Conservation (phyloP, 768 basidiomycete species). For the Suillus weaverae region DNA sequence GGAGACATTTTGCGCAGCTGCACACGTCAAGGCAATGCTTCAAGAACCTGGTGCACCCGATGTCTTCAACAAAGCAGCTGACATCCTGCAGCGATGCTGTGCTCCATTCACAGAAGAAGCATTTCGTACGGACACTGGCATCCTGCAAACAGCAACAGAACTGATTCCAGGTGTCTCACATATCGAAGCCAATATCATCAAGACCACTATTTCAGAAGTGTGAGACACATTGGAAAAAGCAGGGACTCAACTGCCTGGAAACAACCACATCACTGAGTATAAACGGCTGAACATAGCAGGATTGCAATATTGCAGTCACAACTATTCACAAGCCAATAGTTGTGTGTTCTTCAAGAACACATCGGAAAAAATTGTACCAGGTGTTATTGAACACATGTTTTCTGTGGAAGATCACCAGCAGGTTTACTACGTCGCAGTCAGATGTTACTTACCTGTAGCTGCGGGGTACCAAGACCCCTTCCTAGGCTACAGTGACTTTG, state of each 20-base stretch:
- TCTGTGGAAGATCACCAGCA: neutral
- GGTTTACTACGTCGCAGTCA: neutral
- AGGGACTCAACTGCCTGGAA: neutral
- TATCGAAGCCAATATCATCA: neutral
- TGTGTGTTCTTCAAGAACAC: constrained; percentile 3
- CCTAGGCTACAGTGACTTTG: no score
- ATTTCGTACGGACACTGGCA: neutral
- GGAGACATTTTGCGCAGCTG: constrained; percentile 3
- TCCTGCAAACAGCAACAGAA: neutral
- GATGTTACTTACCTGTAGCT: constrained; percentile 7
- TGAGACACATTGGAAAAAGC: neutral
- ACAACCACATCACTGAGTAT: neutral
- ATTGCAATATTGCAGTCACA: constrained; percentile 6
- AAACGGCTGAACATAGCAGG: neutral
- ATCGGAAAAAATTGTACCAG: neutral
- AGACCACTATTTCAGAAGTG: neutral
- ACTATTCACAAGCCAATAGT: neutral
- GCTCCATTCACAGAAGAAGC: neutral
- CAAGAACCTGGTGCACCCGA: neutral
- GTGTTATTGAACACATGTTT: constrained; percentile 9
- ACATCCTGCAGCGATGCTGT: neutral
- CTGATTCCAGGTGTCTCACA: neutral
- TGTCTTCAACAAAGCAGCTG: neutral
- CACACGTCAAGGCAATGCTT: constrained; percentile 6
- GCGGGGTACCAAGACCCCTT: constrained; percentile 8